A percentile compares a stretch with the other conserved stretches of the same genome.
These are phyloP conservation scores for Penicillium daleae DNA, from an alignment of 495 filamentous ascomycete genomes.

Conservation along the genomic window DNA sequence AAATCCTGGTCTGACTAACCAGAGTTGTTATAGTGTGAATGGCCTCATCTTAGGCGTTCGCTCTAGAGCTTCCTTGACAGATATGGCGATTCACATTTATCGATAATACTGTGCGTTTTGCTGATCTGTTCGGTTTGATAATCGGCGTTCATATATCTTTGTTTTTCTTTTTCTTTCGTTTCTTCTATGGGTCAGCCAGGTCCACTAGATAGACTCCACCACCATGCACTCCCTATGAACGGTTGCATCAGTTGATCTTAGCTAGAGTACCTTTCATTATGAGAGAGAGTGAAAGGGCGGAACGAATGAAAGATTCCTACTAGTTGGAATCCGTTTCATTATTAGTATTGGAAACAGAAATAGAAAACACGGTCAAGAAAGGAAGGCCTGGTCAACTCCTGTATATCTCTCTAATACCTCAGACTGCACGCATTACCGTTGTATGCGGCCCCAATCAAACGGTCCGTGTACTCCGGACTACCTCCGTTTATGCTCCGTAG, in stretches of 20 bases:
- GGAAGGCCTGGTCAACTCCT: neutral
- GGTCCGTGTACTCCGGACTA: neutral
- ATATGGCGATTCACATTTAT: neutral
- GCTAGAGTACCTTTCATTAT: neutral
- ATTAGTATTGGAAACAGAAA: neutral
- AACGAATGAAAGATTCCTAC: neutral
- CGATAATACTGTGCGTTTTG: too few species aligned
- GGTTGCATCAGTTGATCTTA: constrained; percentile 21
- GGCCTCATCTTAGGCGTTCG: neutral
- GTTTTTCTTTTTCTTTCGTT: neutral
- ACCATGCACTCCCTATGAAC: constrained; percentile 6
- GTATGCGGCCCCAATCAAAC: neutral
- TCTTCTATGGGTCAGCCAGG: neutral
- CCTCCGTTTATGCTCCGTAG: constrained; percentile 1
- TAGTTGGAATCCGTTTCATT: neutral
- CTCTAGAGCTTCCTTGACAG: neutral
- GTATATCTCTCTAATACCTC: constrained; percentile 2
- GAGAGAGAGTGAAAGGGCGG: neutral
- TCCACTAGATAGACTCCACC: constrained; percentile 4
- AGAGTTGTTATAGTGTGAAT: neutral
- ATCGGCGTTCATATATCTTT: neutral
- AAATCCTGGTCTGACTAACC: neutral
- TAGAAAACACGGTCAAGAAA: neutral
- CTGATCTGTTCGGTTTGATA: neutral
- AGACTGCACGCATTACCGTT: neutral